Evolutionary conservation across 106 monocot genomes (phyloP).

Genomic region (Triglochin maritima): DNA sequence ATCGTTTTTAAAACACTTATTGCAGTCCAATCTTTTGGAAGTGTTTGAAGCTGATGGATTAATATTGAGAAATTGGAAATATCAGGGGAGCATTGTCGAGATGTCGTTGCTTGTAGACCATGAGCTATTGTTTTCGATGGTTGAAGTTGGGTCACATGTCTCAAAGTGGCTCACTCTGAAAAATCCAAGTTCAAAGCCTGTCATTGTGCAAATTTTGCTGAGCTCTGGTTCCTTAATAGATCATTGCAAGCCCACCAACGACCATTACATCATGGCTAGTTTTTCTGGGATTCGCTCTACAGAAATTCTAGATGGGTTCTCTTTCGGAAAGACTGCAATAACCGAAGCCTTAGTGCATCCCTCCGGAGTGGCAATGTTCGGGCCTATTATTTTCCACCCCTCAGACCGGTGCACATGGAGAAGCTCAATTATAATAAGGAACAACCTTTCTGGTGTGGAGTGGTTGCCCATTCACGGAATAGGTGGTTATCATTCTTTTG

Average conservation of each 20-base stretch:
- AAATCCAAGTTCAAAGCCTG: slow-evolving; percentile 49
- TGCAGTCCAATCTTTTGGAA: slow-evolving; percentile 35
- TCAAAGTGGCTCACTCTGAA: slow-evolving; percentile 56
- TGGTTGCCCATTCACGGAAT: slow-evolving; percentile 56
- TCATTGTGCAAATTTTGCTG: slow-evolving; percentile 58
- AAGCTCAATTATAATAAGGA: slow-evolving; percentile 68
- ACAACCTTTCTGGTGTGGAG: slow-evolving; percentile 78
- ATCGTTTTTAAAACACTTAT: neutral
- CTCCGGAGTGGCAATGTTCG: slow-evolving; percentile 35
- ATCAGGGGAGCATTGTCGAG: slow-evolving; percentile 41
- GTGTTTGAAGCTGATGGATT: slow-evolving; percentile 35
- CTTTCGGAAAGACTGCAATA: slow-evolving; percentile 34
- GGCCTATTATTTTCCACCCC: slow-evolving; percentile 64
- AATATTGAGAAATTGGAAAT: slow-evolving; percentile 60
- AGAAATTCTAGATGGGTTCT: slow-evolving; percentile 49
- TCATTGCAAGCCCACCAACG: slow-evolving; percentile 39
- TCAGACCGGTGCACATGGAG: slow-evolving; percentile 65
- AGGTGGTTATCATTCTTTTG: slow-evolving; percentile 48
- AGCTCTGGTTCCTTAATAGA: slow-evolving; percentile 48
- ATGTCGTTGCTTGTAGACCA: slow-evolving; percentile 55
- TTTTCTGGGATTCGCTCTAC: slow-evolving; percentile 19
- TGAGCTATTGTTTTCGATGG: slow-evolving; percentile 51
- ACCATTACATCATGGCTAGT: slow-evolving; percentile 9
- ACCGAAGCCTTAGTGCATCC: slow-evolving; percentile 54
- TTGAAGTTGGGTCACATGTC: slow-evolving; percentile 40